These are phyloP conservation scores for Aspergillus fijiensis DNA, from an alignment of 2,329 filamentous ascomycete species.

Conservation along the genomic window DNA sequence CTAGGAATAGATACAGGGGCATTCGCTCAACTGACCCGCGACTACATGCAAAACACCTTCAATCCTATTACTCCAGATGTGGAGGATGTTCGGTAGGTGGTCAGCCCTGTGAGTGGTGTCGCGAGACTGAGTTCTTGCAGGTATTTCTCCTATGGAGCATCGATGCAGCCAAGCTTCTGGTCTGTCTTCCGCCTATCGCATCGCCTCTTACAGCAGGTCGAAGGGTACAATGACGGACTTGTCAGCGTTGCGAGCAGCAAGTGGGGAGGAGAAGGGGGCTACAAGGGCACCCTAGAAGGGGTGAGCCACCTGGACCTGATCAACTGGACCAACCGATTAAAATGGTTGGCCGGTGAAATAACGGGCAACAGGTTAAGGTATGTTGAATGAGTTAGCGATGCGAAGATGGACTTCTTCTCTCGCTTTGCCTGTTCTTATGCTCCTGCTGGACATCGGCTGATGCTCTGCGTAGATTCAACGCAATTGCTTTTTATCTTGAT, in stretches of 20 bases:
- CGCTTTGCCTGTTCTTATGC: not conserved
- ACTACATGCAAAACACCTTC: slow-evolving; percentile 59
- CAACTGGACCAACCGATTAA: slow-evolving; percentile 64
- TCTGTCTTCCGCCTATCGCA: slow-evolving; percentile 60
- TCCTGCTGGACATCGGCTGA: slow-evolving; percentile 6
- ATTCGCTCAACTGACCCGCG: slow-evolving; percentile 60
- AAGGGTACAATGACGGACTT: slow-evolving; percentile 63
- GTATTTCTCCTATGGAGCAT: slow-evolving; percentile 65
- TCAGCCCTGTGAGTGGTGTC: not conserved
- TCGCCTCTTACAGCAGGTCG: slow-evolving; percentile 52
- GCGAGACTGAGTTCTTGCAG: slow-evolving; percentile 26
- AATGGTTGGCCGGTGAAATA: slow-evolving; percentile 58
- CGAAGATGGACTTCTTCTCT: not conserved
- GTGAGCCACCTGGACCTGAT: slow-evolving; percentile 66
- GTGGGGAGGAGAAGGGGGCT: slow-evolving; percentile 56
- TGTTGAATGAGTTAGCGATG: not conserved
- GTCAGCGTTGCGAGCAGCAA: slow-evolving; percentile 59
- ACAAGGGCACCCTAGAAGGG: slow-evolving; percentile 63
- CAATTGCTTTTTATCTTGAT: slow-evolving; percentile 63
- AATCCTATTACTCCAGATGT: slow-evolving; percentile 59
- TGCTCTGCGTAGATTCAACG: slow-evolving; percentile 57
- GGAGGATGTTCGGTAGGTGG: slow-evolving; percentile 49
- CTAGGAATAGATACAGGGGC: slow-evolving; percentile 59
- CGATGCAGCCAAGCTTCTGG: slow-evolving; percentile 55
- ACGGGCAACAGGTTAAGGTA: slow-evolving; percentile 57